These are phyloP conservation scores for Sophora flavescens DNA, from an alignment of 306 rosid species.

Conservation along the genomic window DNA sequence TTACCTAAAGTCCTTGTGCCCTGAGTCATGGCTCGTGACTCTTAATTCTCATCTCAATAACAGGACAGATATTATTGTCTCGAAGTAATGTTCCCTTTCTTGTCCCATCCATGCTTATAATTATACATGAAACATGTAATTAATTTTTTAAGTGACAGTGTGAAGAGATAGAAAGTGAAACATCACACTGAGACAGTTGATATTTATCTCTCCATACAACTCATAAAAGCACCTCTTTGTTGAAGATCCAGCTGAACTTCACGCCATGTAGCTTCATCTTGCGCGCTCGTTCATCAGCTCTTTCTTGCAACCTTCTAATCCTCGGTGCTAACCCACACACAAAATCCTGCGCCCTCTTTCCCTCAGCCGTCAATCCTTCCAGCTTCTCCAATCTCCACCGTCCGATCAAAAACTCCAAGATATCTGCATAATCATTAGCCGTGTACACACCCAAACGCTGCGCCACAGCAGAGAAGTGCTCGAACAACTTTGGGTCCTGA, in stretches of 20 bases:
- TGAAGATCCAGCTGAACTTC: conserved; percentile 69
- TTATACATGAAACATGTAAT: too few species aligned
- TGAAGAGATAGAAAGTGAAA: too few species aligned
- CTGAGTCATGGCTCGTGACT: not conserved
- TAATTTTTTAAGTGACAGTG: too few species aligned
- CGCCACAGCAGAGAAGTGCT: conserved; percentile 66
- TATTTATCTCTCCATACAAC: not conserved
- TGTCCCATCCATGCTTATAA: too few species aligned
- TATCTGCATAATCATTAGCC: conserved; percentile 63
- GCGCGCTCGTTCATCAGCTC: conserved; percentile 58
- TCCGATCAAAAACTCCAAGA: conserved; percentile 60
- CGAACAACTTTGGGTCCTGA: conserved; percentile 57
- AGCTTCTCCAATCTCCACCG: conserved; percentile 71
- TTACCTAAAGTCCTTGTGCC: not conserved
- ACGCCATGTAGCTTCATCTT: conserved; percentile 52
- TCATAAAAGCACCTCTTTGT: conserved; percentile 32
- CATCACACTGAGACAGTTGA: too few species aligned
- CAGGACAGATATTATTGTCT: too few species aligned
- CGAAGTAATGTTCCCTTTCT: too few species aligned
- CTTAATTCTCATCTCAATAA: not conserved
- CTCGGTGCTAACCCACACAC: conserved; percentile 64
- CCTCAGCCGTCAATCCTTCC: conserved; percentile 57
- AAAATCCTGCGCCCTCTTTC: conserved; percentile 57
- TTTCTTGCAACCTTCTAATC: conserved; percentile 66
- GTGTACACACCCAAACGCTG: conserved; percentile 70